Base-by-base conservation (phyloP, 2,329 filamentous ascomycete genomes). In the Botrytis elliptica region DNA sequence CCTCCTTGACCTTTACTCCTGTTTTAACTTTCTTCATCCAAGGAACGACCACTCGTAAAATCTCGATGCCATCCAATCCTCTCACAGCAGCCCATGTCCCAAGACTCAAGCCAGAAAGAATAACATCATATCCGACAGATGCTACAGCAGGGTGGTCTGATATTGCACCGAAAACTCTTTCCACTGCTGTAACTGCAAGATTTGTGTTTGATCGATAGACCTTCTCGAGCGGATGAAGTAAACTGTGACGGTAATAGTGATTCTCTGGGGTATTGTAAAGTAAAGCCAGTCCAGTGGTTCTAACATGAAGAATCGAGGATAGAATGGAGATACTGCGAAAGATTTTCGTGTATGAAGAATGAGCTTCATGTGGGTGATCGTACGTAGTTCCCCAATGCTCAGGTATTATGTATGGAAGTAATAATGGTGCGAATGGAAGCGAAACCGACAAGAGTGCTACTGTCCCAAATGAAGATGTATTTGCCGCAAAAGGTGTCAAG, bases 101-200 rank as follows among this genome's bases (percentile, higher is more conserved):
- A n/a, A 90, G 80, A 73, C 85, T 87, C 22, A 88, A 74, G 1
- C 84, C 83, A 36, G 86, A 88, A 52, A 90, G 82, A 22, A 91
- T 79, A 1, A 89, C 88, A 79, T 92, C 90, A 81, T 86, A 86
- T 9, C 86, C 87, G 0, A 87, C 86, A 29, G 85, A 86, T 33
- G 86, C 85, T 44, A 91, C 85, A 36, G 85, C 86, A 0, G 89
- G 89, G 78, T 91, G 88, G 70, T 87, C 87, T 74, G 83, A 84
- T 69, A 88, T 83, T 1, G 86, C 85, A 59, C 84, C 85, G 40
- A 87, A 82, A 20, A 88, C 81, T 78, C 83, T 85, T 65, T 82
- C 83, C 22, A 86, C 72, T 4, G 85, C 84, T 38, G 82, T 85
- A 20, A 84, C 83, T 67, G 83, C 84, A 36, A 84, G 85, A 73